Evolutionary conservation across 1,284 basidiomycete genomes (phyloP), one percentile per base, ranked within the genome.

Genomic region (Leccinum fallax): DNA sequence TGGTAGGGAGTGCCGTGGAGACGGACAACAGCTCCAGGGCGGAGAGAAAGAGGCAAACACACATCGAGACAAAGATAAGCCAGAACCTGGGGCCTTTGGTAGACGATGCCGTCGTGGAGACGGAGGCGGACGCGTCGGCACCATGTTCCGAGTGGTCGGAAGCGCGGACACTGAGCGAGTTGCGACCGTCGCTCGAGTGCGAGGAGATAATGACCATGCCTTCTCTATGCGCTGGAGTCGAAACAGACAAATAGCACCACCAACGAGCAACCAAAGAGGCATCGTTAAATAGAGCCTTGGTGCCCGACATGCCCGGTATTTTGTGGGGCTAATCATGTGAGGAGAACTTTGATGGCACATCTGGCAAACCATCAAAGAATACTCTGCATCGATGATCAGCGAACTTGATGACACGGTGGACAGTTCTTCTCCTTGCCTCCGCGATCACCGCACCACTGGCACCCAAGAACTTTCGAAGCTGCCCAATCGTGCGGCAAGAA

Each of bases 1-100:
- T 79, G 5, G 69, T 75, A 1, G 78, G 78, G 5, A 79, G 72
- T 0, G 78, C 76, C 1, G 76, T 78, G 9, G 64, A 48, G n/a
- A 62, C 40, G 13, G 64, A 59, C 1, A 53, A 58, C 1, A 58
- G 40, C 48, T 65, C 64, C 26, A 65, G 53, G 4, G 64, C 60
- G 11, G 63, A 65, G n/a, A 65, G 60, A 55, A 49, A 65, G n/a
- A 65, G 63, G 48, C 55, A 62, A 16, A 51, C 48, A 28, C 63
- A 65, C 53, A 65, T 59, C 7, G 43, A 46, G 19, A 21, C 43
- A 19, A 46, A 46, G 6, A 46, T 21, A 21, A 46, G 43, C 43
- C 19, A 46, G 43, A 46, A 46, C 43, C n/a, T 43, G 34, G 34
- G 34, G 34, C 34, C 34, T 36, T 19, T 19, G n/a, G 43, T 46